Base-by-base conservation (phyloP, 208 protist genomes). In the Wallacemonas sp. region DNA sequence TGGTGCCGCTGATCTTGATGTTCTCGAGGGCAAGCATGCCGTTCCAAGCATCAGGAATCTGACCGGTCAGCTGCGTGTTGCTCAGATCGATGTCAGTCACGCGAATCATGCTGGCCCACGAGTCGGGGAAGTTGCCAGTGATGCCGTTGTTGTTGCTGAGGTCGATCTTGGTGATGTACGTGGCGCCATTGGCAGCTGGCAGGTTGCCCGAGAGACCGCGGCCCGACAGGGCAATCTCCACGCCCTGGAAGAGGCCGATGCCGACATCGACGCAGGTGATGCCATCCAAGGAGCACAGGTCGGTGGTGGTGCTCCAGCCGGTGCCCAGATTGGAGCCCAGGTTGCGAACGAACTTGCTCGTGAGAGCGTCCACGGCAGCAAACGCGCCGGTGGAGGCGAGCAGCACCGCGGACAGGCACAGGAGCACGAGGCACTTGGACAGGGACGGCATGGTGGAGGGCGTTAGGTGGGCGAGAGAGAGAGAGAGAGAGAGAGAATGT, bases 1-100 rank as follows among this genome's bases (percentile, higher is more conserved):
- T 36, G 42, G 67, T 65, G 45, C 54, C 22, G 67, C 18, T 46
- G 16, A 72, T 49, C 31, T 67, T 33, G 16, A 75, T 12, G 23
- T 44, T 69, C 26, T 39, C 18, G 11, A 75, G 50, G 18, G 49
- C 45, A 36, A 12, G 4, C 70, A 75, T 75, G 41, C 41, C 61
- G 52, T 48, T 61, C 70, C 70, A 75, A 41, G 26, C 39, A 25
- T 59, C 18, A 3, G 52, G 52, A 41, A 41, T 41, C 36, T 41
- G 36, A 41, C 36, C 36, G 8, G 36, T 41, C 36, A 41, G 54
- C 23, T 20, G 54, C 54, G 54, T 23, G 23, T 32, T 23, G 54
- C 54, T 61, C 54, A 23, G 32, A 10, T 32, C 25, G 26, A 23
- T 23, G 26, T 29, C 23, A 10, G 54, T 61, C 25, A 22, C 18